Conservation (phyloP, 495 filamentous ascomycete species). For the Penicillium goetzii region DNA sequence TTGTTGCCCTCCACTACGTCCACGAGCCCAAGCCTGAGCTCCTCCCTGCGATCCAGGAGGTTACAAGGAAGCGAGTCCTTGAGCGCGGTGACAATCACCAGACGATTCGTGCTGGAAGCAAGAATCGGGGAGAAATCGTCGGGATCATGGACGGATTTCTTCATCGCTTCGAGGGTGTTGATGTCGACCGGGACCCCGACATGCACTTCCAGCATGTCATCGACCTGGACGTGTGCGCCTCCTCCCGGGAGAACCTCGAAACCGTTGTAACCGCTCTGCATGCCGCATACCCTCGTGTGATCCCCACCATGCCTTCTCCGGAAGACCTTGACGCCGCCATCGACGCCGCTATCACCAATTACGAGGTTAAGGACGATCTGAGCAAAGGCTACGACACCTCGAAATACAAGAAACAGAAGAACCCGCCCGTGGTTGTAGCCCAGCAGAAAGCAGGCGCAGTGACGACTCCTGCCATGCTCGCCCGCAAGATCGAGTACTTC, state of each 20-base stretch:
- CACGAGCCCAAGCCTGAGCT: conserved; percentile 68
- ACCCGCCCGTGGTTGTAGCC: conserved; percentile 22
- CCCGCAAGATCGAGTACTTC: conserved; percentile 81
- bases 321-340: conserved; percentile 84
- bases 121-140: conserved; percentile 67
- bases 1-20: conserved; percentile 92
- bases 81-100: conserved; percentile 94
- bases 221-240: conserved; percentile 74
- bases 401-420: conserved; percentile 42
- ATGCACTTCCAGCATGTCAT: conserved; percentile 79
- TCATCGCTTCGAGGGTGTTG: conserved; percentile 75
- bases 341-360: conserved; percentile 71
- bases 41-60: conserved; percentile 64
- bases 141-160: conserved; percentile 97
- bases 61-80: conserved; percentile 81
- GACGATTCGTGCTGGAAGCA: conserved; percentile 82
- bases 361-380: conserved; percentile 75
- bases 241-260: conserved; percentile 86
- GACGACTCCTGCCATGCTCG: conserved; percentile 29
- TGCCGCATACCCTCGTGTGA: conserved; percentile 70
- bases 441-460: conserved; percentile 21
- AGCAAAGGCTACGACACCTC: conserved; percentile 45
- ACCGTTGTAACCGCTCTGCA: conserved; percentile 72
- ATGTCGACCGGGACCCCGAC: conserved; percentile 68
- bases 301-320: conserved; percentile 67